Evolutionary conservation across 2,329 filamentous ascomycete species (phyloP).

Genomic region (Lojkania enalia): DNA sequence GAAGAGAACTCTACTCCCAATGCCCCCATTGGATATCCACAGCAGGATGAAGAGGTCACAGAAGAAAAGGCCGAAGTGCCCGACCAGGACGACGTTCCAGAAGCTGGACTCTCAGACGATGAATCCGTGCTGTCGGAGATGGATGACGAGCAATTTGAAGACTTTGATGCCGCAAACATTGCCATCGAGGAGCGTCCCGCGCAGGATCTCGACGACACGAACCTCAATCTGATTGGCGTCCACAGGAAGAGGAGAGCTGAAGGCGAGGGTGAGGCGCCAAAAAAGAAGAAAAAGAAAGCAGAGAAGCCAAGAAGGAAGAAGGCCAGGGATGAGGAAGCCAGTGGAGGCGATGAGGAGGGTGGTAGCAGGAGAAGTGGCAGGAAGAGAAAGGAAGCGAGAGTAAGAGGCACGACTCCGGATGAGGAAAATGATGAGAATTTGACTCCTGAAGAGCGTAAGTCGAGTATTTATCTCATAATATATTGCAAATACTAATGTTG

Average conservation of each 20-base stretch:
- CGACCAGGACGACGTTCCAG: constrained; percentile 43
- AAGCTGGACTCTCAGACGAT: constrained; percentile 57
- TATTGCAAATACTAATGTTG: constrained; percentile 16
- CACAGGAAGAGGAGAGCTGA: constrained; percentile 67
- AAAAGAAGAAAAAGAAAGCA: constrained; percentile 70
- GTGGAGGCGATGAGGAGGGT: constrained; percentile 56
- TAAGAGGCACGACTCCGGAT: constrained; percentile 49
- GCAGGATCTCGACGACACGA: constrained; percentile 63
- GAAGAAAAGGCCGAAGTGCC: constrained; percentile 44
- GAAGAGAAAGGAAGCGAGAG: constrained; percentile 47
- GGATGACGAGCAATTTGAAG: constrained; percentile 66
- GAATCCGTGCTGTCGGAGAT: constrained; percentile 67
- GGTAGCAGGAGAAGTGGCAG: constrained; percentile 56
- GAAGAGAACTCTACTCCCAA: constrained; percentile 53
- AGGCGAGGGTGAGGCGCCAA: constrained; percentile 61
- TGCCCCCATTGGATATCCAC: constrained; percentile 48
- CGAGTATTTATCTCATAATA: not conserved
- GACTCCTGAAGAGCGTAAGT: constrained; percentile 78
- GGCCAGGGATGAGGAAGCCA: constrained; percentile 51
- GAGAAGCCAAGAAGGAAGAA: constrained; percentile 58
- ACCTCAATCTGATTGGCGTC: constrained; percentile 62
- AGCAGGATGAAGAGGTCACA: constrained; percentile 51
- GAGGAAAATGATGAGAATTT: constrained; percentile 76
- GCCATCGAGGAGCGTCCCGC: constrained; percentile 63
- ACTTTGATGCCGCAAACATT: constrained; percentile 65